Conservation (phyloP, 164 flowering plant species). For the Tetracentron sinense region DNA sequence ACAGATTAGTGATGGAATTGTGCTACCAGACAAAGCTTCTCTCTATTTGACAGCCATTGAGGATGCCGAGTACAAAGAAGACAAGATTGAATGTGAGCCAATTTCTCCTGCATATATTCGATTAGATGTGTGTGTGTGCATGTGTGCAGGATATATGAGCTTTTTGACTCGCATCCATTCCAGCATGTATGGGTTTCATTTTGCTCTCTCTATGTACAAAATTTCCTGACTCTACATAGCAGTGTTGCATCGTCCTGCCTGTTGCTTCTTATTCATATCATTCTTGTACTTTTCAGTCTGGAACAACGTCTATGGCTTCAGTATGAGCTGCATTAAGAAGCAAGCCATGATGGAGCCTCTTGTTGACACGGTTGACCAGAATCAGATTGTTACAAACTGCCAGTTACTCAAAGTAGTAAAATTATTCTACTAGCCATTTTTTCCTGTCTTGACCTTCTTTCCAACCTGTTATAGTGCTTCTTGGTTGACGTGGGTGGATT, state of each 20-base stretch:
- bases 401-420: slow-evolving; percentile 74
- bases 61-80: slow-evolving; percentile 97
- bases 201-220: too few species aligned
- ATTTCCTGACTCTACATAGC: too few species aligned
- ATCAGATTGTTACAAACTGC: slow-evolving; percentile 87
- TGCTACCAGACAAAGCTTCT: slow-evolving; percentile 89
- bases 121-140: too few species aligned
- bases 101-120: background rate
- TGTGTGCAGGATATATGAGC: too few species aligned
- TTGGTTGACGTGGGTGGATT: slow-evolving; percentile 1
- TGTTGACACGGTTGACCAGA: slow-evolving; percentile 90
- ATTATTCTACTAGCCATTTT: background rate
- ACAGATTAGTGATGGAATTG: slow-evolving; percentile 68
- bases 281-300: slow-evolving; percentile 55
- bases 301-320: slow-evolving; percentile 91
- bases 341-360: slow-evolving; percentile 94
- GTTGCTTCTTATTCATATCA: background rate
- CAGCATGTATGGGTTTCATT: too few species aligned
- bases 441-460: background rate
- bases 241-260: background rate
- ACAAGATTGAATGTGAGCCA: slow-evolving; percentile 92
- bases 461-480: background rate
- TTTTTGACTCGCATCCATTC: too few species aligned
- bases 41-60: slow-evolving; percentile 92
- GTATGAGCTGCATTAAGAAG: slow-evolving; percentile 96